Percentiles rank a stretch among this genome's conserved stretches.
Conservation (phyloP, 2,329 filamentous ascomycete genomes). For the Microdochium bolleyi region DNA sequence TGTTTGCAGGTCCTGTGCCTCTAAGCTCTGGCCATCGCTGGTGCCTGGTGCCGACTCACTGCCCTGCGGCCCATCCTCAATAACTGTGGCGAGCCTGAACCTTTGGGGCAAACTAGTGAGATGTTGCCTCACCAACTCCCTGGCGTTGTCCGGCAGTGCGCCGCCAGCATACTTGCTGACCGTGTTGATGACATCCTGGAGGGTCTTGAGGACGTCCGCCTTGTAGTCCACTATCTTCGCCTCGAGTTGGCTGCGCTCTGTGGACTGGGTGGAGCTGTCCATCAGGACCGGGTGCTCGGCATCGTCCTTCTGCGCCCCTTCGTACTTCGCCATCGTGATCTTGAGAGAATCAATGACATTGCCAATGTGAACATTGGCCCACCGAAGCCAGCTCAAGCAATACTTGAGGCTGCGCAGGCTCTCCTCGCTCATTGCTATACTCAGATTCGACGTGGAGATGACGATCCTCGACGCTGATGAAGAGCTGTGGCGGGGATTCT, state of each 20-base stretch:
- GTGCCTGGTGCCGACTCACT: conserved; percentile 10
- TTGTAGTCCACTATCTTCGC: conserved; percentile 61
- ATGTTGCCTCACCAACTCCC: conserved; percentile 73
- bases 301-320: conserved; percentile 34
- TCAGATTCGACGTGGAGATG: conserved; percentile 83
- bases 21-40: conserved; percentile 24
- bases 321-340: conserved; percentile 72
- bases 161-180: conserved; percentile 90
- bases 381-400: conserved; percentile 71
- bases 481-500: conserved; percentile 18
- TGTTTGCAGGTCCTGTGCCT: conserved; percentile 31
- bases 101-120: conserved; percentile 77
- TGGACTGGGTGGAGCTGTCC: conserved; percentile 10
- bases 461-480: conserved; percentile 68
- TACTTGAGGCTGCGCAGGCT: conserved; percentile 78
- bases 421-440: conserved; percentile 84
- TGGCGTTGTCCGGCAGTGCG: conserved; percentile 81
- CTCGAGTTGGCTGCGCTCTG: conserved; percentile 36
- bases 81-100: conserved; percentile 64
- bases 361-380: conserved; percentile 75
- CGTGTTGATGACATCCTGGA: conserved; percentile 74
- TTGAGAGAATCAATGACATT: conserved; percentile 68
- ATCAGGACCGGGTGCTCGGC: conserved; percentile 13
- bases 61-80: conserved; percentile 21
- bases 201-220: conserved; percentile 65